Base-by-base conservation (phyloP, 805 yeast genomes). In the Phaffomyces opuntiae region DNA sequence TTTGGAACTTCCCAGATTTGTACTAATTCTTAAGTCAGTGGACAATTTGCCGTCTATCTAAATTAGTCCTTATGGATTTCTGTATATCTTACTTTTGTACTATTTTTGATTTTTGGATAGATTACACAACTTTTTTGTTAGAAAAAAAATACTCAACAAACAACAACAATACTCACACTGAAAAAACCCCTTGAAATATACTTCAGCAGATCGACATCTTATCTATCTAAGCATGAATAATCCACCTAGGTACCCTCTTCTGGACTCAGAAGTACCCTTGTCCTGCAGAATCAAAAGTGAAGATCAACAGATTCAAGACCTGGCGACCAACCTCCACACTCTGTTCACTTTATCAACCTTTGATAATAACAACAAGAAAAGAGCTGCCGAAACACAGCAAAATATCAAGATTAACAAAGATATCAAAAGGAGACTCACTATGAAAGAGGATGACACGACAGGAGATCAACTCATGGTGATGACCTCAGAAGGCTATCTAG, bases 241-340 rank as follows among this genome's bases (percentile, higher is more conserved):
- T 25, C 61, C 62, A 9, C 60, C 62, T 9, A 26, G 24, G 12
- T 50, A 42, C 39, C 62, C 62, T 9, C 50, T 59, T 2, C 9
- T 42, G 19, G 38, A 43, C 11, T 40, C 52, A 2, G 55, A 53
- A 14, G 47, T 46, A n/a, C 61, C 62, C 9, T 42, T 38, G 12
- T 40, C 58, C 17, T 58, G 57, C 48, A 43, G 43, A 14, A 34
- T 56, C 21, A 51, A 31, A 29, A 51, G 40, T 5, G 43, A 44
- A 14, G 61, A 53, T 40, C 38, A 42, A 29, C 40, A 38, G 29
- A 48, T 42, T 26, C 35, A 38, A 21, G 42, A 43, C 39, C 27
- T 38, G 40, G 36, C 35, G 19, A 17, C 36, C 25, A 44, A 40
- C 16, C 38, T 49, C n/a, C 32, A 34, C 45, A 36, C 27, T 24